phyloP scores from a whole-genome alignment of 1,284 basidiomycete species.

The Golubevia pallescens region DNA sequence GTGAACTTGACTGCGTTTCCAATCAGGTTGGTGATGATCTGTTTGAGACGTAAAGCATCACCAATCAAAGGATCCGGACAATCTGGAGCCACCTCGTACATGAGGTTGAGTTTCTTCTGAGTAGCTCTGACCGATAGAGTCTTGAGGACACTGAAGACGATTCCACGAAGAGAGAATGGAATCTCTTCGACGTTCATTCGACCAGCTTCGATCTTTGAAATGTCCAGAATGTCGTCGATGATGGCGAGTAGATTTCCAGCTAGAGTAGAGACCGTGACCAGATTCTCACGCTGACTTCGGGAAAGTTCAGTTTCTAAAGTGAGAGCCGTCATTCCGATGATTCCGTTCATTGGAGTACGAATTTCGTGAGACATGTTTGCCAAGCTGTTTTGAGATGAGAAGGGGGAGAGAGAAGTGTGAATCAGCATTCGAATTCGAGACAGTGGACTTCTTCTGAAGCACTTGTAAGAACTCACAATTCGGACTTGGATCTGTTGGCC shows the following conservation, averaged over 20 bases:
- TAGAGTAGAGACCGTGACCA: conserved; percentile 92
- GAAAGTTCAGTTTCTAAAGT: conserved; percentile 92
- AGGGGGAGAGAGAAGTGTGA: neutral
- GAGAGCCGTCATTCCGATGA: conserved; percentile 98
- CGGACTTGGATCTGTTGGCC: conserved; percentile 89
- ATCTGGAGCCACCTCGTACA: conserved; percentile 93
- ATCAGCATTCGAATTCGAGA: neutral
- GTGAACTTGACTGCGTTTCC: conserved; percentile 94
- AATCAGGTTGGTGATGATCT: conserved; percentile 93
- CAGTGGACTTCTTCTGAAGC: neutral
- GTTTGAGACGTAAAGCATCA: conserved; percentile 88
- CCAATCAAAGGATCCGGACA: conserved; percentile 97
- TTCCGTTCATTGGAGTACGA: conserved; percentile 69
- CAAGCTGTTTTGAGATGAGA: conserved; percentile 16
- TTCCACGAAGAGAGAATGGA: conserved; percentile 94
- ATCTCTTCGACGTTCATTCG: conserved; percentile 99
- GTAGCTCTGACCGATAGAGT: conserved; percentile 96
- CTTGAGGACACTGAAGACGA: conserved; percentile 96
- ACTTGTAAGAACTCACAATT: conserved; percentile 70
- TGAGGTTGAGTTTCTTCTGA: conserved; percentile 94
- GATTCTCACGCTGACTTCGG: conserved; percentile 86
- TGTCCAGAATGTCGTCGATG: conserved; percentile 70
- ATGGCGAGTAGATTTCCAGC: conserved; percentile 92
- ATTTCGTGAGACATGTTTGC: conserved; percentile 65
- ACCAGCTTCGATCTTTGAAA: conserved; percentile 77